Base-by-base conservation (phyloP, 176 grass and related monocot genomes). In the Triticum monococcum region DNA sequence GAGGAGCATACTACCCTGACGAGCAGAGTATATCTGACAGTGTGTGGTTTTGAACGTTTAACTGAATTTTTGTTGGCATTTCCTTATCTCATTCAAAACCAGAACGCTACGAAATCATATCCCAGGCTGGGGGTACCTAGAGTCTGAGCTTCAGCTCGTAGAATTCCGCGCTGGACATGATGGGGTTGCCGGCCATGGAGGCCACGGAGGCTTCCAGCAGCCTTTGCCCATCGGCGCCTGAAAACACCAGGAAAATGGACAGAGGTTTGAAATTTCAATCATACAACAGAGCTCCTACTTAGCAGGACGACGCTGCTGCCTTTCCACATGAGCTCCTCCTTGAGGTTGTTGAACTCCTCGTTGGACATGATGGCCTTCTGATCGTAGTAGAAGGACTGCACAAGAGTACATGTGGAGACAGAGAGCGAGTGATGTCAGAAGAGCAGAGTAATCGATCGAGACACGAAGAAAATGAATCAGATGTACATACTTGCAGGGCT, bases 241-340 rank as follows among this genome's bases (percentile, higher is more conserved):
- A 66, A 20, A 82, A 24, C 22, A n/a, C 0, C 14, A 61, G 17
- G 9, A 68, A 18, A 20, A 2, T 13, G 20, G 11, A 32, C 8
- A 24, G 5, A 62, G 25, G 17, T 38, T 26, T 12, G 20, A 12
- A 12, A 12, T 46, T 46, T 54, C 8, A 31, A 12, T 46, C 43
- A 38, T 23, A 61, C 17, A 37, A 41, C 40, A 41, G 40, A 41
- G 32, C 1, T 2, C 12, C 1, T 91, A 98, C 93, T 98, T 64
- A 98, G 93, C 93, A 95, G 92, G 81, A 95, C 96, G 35, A 98
- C 86, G 41, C 86, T 95, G 88, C 96, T 98, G 67, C 96, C 96
- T 80, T 98, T 93, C 96, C 93, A 98, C 96, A 91, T 98, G 79
- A 98, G 88, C 78, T 98, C 96, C 91, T 98, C 96, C 87, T 98